Evolutionary conservation across 306 rosid genomes (phyloP), one percentile per base, ranked within the genome.

Genomic region (Cucumis hystrix): DNA sequence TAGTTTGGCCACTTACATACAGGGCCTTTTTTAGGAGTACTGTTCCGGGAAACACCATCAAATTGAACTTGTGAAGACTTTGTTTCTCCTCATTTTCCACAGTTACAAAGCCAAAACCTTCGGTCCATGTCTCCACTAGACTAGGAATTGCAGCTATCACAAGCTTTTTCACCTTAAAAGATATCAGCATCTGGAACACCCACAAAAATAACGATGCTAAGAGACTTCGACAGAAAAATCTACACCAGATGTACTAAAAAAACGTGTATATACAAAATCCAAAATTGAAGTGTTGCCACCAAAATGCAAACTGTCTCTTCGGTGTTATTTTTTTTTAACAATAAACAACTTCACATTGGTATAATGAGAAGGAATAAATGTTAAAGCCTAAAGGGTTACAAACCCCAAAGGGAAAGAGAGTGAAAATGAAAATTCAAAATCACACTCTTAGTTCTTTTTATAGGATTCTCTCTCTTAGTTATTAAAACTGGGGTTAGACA

Each of bases 11-110:
- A 80, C 74, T 77, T 49, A 28, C 39, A 45, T 79, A 84, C 83
- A 95, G 82, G 55, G 83, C 78, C 80, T 92, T 95, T 76, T 85
- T 88, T 75, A 95, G 99, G 72, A 92, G 85, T 41, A 92, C 43
- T 6, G 97, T 95, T 78, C 99, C 99, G 25, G 97, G 99, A 83
- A 96, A 91, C 75, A 95, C 97, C 97, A 92, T 92, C 87, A 95
- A 83, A 85, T 87, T 95, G 84, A 86, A 74, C 80, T 82, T 89
- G 39, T 85, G 87, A 81, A 95, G 80, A 51, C 83, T 83, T 59
- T 54, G 82, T 87, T 86, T 95, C 82, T 92, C 97, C 69, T 54
- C 41, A 51, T 88, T 93, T 81, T 79, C 89, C 60, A 91, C 77
- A 65, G 86, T 96, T 76, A 47, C 57, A 77, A 95, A 95, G 77